Conservation (phyloP, 768 basidiomycete genomes). For the Phaeolepiota aurea region DNA sequence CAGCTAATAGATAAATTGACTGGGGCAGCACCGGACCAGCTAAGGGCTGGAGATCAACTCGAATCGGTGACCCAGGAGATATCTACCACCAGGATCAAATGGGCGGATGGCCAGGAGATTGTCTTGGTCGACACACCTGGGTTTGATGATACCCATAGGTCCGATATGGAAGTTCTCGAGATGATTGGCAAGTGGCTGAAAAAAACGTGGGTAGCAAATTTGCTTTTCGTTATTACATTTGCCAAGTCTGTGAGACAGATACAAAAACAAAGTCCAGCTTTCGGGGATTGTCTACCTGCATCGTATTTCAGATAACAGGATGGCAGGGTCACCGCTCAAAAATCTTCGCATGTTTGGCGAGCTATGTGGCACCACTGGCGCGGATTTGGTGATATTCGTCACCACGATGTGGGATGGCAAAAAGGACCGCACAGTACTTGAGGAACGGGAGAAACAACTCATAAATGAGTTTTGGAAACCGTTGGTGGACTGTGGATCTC, state of each 20-base stretch:
- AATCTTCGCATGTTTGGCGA: conserved; percentile 1
- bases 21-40: too few relatives aligned
- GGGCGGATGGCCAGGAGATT: neutral
- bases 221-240: neutral
- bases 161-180: conserved; percentile 5
- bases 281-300: conserved; percentile 1
- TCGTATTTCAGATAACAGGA: conserved; percentile 1
- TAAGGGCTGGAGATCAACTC: too few relatives aligned
- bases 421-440: neutral
- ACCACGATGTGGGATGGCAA: conserved; percentile 1
- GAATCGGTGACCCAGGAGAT: too few relatives aligned
- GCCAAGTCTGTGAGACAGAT: neutral
- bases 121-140: conserved; percentile 14
- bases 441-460: conserved; percentile 2
- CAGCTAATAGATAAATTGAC: conserved; percentile 17
- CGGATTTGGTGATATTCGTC: neutral
- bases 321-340: neutral
- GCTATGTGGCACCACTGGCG: neutral
- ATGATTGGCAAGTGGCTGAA: conserved; percentile 6
- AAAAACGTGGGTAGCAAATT: conserved; percentile 3
- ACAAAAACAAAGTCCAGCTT: conserved; percentile 2
- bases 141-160: conserved; percentile 6
- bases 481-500: conserved; percentile 1
- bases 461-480: neutral
- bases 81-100: too few relatives aligned